Evolutionary conservation across 805 yeast genomes (phyloP).

Genomic region (Suhomyces canberraensis): DNA sequence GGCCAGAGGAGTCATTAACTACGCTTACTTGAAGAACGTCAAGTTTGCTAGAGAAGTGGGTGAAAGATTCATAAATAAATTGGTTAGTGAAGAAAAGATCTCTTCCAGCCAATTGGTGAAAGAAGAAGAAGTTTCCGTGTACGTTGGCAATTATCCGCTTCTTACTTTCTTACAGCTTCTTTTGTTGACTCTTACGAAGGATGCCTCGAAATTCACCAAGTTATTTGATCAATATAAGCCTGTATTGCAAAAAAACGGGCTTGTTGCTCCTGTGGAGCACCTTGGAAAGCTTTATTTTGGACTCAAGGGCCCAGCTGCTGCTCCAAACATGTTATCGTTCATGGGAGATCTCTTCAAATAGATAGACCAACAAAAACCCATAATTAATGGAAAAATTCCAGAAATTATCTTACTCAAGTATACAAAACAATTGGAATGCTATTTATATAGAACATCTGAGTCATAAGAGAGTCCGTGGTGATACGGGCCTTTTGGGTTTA

Average conservation of each 20-base stretch:
- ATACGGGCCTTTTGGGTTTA: too few relatives aligned
- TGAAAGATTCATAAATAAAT: slow-evolving; percentile 17
- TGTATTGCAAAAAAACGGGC: slow-evolving; percentile 29
- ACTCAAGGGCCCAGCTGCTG: slow-evolving; percentile 3
- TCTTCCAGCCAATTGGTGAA: slow-evolving; percentile 11
- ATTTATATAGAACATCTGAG: too few relatives aligned
- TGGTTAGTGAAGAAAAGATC: slow-evolving; percentile 9
- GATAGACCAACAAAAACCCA: background rate
- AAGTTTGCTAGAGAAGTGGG: slow-evolving; percentile 48
- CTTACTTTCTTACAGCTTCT: slow-evolving; percentile 71
- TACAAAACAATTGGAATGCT: too few relatives aligned
- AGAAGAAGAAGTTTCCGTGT: slow-evolving; percentile 26
- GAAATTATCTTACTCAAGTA: too few relatives aligned
- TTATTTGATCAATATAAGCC: slow-evolving; percentile 50
- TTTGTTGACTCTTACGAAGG: slow-evolving; percentile 53
- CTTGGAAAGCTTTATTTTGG: slow-evolving; percentile 63
- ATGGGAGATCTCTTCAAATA: slow-evolving; percentile 56
- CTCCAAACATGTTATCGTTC: slow-evolving; percentile 48
- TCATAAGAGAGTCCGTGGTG: too few relatives aligned
- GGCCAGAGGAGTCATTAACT: slow-evolving; percentile 69
- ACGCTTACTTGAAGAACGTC: slow-evolving; percentile 63
- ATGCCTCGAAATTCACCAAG: slow-evolving; percentile 47
- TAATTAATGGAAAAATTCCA: too few relatives aligned
- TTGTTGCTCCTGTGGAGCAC: slow-evolving; percentile 46
- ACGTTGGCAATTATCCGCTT: slow-evolving; percentile 40